Evolutionary conservation across 2,329 filamentous ascomycete genomes (phyloP).

Genomic region (Byssochlamys sp.): DNA sequence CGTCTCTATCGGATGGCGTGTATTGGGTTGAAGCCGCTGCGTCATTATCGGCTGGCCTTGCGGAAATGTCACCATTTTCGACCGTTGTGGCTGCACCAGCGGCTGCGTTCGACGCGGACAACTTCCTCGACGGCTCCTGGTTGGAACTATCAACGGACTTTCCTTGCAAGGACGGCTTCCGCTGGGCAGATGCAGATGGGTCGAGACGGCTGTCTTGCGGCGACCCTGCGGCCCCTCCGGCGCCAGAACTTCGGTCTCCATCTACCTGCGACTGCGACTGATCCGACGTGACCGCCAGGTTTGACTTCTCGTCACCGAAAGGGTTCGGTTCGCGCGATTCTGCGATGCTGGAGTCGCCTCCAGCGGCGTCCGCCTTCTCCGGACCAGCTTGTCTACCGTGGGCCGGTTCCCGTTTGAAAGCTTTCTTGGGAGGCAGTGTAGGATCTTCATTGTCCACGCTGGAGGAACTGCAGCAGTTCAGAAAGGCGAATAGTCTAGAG

Average conservation of each 20-base stretch:
- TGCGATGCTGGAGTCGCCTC: constrained; percentile 29
- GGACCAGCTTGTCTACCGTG: constrained; percentile 28
- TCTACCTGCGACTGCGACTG: constrained; percentile 17
- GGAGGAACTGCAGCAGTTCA: constrained; percentile 41
- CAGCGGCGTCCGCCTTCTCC: constrained; percentile 30
- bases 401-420: constrained; percentile 30
- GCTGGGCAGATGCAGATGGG: constrained; percentile 9
- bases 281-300: constrained; percentile 20
- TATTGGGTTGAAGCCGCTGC: constrained; percentile 1
- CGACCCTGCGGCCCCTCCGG: constrained; percentile 19
- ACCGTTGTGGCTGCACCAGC: neutral
- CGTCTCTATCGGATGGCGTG: constrained; percentile 20
- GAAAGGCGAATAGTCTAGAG: constrained; percentile 35
- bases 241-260: constrained; percentile 21
- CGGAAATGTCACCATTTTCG: constrained; percentile 3
- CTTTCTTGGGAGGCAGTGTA: constrained; percentile 37
- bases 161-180: neutral
- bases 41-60: constrained; percentile 2
- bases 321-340: constrained; percentile 30
- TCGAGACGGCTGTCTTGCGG: constrained; percentile 21
- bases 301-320: constrained; percentile 30
- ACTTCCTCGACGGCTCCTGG: neutral
- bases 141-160: neutral
- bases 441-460: constrained; percentile 36
- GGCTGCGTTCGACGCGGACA: neutral